Evolutionary conservation across 441 rosid genomes (phyloP), one percentile per base, ranked within the genome.

Genomic region (Brassica hybrid): DNA sequence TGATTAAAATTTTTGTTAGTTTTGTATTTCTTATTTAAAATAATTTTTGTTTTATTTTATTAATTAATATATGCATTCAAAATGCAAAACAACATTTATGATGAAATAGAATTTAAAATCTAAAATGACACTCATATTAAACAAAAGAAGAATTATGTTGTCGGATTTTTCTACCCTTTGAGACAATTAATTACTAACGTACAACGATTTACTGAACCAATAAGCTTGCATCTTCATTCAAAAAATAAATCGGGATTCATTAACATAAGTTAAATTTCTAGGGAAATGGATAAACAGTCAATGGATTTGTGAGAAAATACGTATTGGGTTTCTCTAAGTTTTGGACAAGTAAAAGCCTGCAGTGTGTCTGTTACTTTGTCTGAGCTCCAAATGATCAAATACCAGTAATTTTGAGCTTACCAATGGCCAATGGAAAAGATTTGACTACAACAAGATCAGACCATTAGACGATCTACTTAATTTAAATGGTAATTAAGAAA

Each of bases 301-400:
- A 74, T 69, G 78, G 48, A 6, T 69, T 69, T 74, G 74, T 52
- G 58, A 62, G 27, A 16, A 78, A 72, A 21, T 16, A 61, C 73
- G 81, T 41, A 27, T 73, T 68, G 75, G 82, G 71, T 73, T 73
- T 73, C 75, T 54, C 78, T 34, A 78, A 50, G 58, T 61, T 78
- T 69, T 56, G 67, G 75, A 68, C 41, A 61, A 62, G 62, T 69
- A 74, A 56, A 56, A 62, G 74, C 81, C 78, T 79, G 65, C 78
- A 61, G 74, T 78, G 78, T 78, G 78, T 78, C 70, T 73, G 66
- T 73, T 73, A 67, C 50, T 60, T 62, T 78, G 74, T 78, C 81
- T 68, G 43, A 61, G n/a, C 41, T 67, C 73, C 45, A 67, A 45
- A 41, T 68, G 17, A 67, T 23, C 27, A 61, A 3, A 52, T 50